Evolutionary conservation across 768 basidiomycete species (phyloP), one percentile per base, ranked within the genome.

Genomic region (Mycena galopus): DNA sequence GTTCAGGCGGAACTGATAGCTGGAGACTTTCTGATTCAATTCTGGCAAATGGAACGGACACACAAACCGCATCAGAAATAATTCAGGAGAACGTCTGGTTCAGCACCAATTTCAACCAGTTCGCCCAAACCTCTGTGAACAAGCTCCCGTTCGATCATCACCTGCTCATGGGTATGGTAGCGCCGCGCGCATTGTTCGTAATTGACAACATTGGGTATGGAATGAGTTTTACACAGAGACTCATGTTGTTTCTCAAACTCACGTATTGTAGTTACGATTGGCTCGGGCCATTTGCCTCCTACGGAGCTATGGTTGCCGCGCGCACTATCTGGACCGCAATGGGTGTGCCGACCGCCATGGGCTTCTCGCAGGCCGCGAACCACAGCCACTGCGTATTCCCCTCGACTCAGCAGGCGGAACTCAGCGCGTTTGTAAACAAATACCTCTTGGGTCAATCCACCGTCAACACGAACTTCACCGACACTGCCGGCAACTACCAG

Each of bases 51-150:
- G 89, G 89, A 2, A 80, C 80, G 32, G 73, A 73, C 59, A 87
- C 87, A 2, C 90, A 91, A 79, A 88, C 88, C 8, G 88, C 89
- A 5, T 83, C 84, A 7, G 87, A 91, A 78, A 91, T 91, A 74
- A 86, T 91, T 66, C 80, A 79, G 50, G 89, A 91, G 82, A 90
- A 91, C 78, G 89, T 89, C 35, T 91, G 90, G 89, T 89, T 90
- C 85, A 87, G 87, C 32, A 80, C 84, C 21, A 78, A 76, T 62
- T 90, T 90, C 80, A 80, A 85, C 65, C 80, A 82, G 65, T 90
- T 83, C 79, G 86, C 86, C 9, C 44, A 19, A 7, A 85, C 83
- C 78, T 78, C 81, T 50, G 81, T 90, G 33, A 78, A 79, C 75
- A 77, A 73, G 63, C 86, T 91, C n/a, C 88, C 89, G 14, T 86